Percentiles rank a stretch among this genome's conserved stretches.
These are phyloP conservation scores for Dryas integrifolia DNA, from an alignment of 331 rosid genomes.

Conservation along the genomic window DNA sequence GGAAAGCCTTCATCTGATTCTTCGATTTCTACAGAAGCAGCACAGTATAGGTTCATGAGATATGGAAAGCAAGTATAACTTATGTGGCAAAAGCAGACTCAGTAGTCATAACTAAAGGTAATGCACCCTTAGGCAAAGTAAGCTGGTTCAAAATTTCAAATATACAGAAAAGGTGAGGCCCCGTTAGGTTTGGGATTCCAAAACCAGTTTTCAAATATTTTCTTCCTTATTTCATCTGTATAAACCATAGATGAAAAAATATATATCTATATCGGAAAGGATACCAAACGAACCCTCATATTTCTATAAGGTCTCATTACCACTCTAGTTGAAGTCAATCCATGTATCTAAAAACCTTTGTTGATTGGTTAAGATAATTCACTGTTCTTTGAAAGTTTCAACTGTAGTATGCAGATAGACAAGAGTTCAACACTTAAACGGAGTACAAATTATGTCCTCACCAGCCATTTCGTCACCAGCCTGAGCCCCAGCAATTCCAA, in stretches of 20 bases:
- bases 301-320: background rate
- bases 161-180: background rate
- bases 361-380: background rate
- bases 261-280: too few relatives aligned
- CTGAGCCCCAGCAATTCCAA: constrained; percentile 90
- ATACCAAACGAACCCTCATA: too few relatives aligned
- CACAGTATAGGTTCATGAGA: constrained; percentile 20
- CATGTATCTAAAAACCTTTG: background rate
- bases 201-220: too few relatives aligned
- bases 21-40: constrained; percentile 64
- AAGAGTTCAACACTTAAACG: background rate
- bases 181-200: too few relatives aligned
- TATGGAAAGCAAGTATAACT: background rate
- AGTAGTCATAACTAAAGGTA: background rate
- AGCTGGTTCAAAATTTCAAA: background rate
- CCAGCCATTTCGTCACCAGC: constrained; percentile 59
- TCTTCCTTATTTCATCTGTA: too few relatives aligned
- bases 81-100: background rate
- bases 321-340: constrained; percentile 3
- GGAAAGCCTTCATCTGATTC: constrained; percentile 59
- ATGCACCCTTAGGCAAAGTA: background rate
- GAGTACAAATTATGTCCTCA: constrained; percentile 27
- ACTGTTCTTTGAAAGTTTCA: background rate
- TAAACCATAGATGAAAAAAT: too few relatives aligned
- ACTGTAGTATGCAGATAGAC: background rate